Conservation (phyloP, 2,329 filamentous ascomycete species). For the Colletotrichum sp. region DNA sequence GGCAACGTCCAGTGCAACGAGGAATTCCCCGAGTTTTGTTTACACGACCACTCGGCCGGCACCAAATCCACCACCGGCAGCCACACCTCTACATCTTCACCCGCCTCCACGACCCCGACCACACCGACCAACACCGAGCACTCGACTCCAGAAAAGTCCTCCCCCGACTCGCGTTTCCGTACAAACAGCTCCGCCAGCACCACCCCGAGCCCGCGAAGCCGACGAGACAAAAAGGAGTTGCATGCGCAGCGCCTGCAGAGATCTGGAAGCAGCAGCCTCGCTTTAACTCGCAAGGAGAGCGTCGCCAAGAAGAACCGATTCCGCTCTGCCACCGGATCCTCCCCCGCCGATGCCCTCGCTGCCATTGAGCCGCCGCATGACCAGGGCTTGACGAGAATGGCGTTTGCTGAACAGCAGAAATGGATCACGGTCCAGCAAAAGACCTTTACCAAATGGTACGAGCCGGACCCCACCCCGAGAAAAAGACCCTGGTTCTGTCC, state of each 20-base stretch:
- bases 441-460: constrained; percentile 94
- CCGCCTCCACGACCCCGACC: constrained; percentile 30
- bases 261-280: constrained; percentile 42
- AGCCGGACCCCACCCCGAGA: constrained; percentile 8
- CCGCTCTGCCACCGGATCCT: constrained; percentile 36
- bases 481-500: not conserved
- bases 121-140: constrained; percentile 27
- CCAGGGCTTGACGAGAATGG: constrained; percentile 62
- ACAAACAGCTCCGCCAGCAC: constrained; percentile 24
- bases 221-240: constrained; percentile 53
- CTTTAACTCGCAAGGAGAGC: constrained; percentile 30
- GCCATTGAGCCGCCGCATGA: constrained; percentile 54
- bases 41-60: constrained; percentile 33
- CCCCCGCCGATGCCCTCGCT: constrained; percentile 47
- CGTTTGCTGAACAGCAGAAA: constrained; percentile 67
- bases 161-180: constrained; percentile 24
- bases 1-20: constrained; percentile 40
- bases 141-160: constrained; percentile 22
- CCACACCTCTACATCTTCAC: constrained; percentile 23
- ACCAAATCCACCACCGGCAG: constrained; percentile 19
- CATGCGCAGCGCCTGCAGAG: constrained; percentile 54
- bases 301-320: constrained; percentile 34
- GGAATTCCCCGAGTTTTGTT: constrained; percentile 49
- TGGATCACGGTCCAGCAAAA: constrained; percentile 92
- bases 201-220: constrained; percentile 37